Base-by-base conservation (phyloP, 2,329 filamentous ascomycete genomes). In the Trematosphaeria pertusa region DNA sequence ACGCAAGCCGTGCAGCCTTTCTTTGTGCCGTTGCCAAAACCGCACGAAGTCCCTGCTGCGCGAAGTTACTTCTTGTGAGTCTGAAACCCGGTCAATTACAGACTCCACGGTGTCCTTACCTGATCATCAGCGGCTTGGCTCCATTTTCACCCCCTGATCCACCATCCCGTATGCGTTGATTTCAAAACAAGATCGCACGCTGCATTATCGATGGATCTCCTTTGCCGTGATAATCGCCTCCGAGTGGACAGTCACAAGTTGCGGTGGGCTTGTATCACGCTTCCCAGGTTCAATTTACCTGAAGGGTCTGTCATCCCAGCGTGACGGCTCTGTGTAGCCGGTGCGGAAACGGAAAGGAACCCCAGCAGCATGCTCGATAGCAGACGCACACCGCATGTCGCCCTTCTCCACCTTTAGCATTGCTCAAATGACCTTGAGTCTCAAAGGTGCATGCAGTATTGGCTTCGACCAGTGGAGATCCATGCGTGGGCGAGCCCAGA, bases 321-420 rank as follows among this genome's bases (percentile, higher is more conserved):
- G 12, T 44, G 20, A 43, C 37, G 61, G 62, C 32, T 49, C 32
- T 53, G 64, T 65, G 64, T 56, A 55, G 37, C 61, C 41, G 19
- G 22, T 28, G 54, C 52, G 56, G 53, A 66, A 55, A 48, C 53
- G 55, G 56, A 33, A 57, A 36, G 32, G 20, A 38, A 35, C 37
- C 51, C 20, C 12, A 30, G 37, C 39, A 48, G 34, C 32, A 22
- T 22, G 20, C 33, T 28, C 36, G 32, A 32, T 22, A 28, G 38
- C 47, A 34, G 50, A 38, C n/a, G 45, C 37, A 32, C 49, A 40
- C 31, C 31, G 31, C 31, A 14, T 34, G 8, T 24, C 21, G 36
- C 15, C 17, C 37, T 30, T 50, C 43, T 37, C 43, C 43, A 48
- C 33, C 37, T 39, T 37, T 38, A 40, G 46, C 46, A 31, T 44